Evolutionary conservation across 2,329 filamentous ascomycete species (phyloP).

Genomic region (Ophiostoma fasciatum): DNA sequence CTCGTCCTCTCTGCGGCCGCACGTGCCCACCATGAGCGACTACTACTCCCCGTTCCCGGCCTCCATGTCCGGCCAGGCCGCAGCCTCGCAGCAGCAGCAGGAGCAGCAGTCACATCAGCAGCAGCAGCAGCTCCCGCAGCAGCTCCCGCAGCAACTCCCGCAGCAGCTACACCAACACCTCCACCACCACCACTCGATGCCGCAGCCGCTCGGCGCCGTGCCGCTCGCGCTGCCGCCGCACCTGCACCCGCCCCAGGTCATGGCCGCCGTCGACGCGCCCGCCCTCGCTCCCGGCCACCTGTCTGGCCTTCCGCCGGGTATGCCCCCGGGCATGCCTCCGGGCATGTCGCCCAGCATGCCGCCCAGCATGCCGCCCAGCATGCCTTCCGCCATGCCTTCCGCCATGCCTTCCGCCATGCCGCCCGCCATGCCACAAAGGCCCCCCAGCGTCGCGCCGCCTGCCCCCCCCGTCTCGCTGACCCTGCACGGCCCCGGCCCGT

Average conservation of each 20-base stretch:
- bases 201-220: constrained; percentile 19
- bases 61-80: constrained; percentile 31
- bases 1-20: too few relatives aligned
- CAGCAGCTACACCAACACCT: background rate
- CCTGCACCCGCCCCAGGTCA: constrained; percentile 16
- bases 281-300: too few relatives aligned
- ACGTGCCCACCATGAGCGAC: constrained; percentile 31
- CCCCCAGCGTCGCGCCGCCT: too few relatives aligned
- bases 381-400: too few relatives aligned
- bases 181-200: constrained; percentile 14
- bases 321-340: too few relatives aligned
- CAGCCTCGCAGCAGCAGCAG: constrained; percentile 3
- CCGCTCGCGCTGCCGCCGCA: constrained; percentile 6
- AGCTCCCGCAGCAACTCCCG: background rate
- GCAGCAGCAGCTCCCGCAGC: constrained; percentile 1
- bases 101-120: constrained; percentile 2
- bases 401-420: too few relatives aligned
- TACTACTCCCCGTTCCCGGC: constrained; percentile 42
- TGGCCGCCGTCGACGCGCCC: constrained; percentile 18
- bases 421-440: too few relatives aligned
- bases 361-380: too few relatives aligned
- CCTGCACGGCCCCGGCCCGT: too few relatives aligned
- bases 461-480: too few relatives aligned
- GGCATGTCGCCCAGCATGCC: too few relatives aligned
- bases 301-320: too few relatives aligned